Evolutionary conservation across 1,139 yeast genomes (phyloP), one percentile per base, ranked within the genome.

Genomic region (Sugiyamaella pinicola): DNA sequence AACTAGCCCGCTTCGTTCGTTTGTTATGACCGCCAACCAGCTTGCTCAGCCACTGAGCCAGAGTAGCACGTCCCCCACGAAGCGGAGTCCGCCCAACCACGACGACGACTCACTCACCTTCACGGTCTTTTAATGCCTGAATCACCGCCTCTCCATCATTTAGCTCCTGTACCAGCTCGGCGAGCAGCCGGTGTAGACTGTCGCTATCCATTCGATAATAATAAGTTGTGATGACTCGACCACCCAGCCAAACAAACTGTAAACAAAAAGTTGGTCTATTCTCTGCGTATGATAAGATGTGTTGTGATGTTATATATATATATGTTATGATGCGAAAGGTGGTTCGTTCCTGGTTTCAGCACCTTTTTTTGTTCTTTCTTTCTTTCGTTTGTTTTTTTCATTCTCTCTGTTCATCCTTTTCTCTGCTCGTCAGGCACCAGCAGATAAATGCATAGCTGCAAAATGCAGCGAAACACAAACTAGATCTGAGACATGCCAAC

Each of bases 131-230:
- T 17, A 59, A 48, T 8, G 56, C 60, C 10, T 50, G 50, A n/a
- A 59, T 57, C 5, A 59, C 59, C n/a, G 55, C 54, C 42, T 57
- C 54, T 12, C 55, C 62, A 35, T 59, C 62, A 15, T 46, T 44
- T 38, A 47, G 41, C 49, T 59, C 62, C 46, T 53, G 58, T 39
- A 53, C 51, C 31, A 59, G 57, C 53, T 59, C 62, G 2, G 41
- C 47, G 47, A 59, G 49, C 33, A 51, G 52, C 31, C 18, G 45
- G 17, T 39, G 44, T 22, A 54, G 38, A 28, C 55, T 51, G 3
- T 19, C 24, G 21, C 31, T 31, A 28, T 54, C 56, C 56, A 54
- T 54, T 47, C 34, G 49, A 26, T 26, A 18, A 42, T 26, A 26
- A n/a, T n/a, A n/a, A n/a, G n/a, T n/a, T n/a, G n/a, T n/a, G n/a